Conservation (phyloP, 495 filamentous ascomycete genomes). For the Glarea lozoyensis region DNA sequence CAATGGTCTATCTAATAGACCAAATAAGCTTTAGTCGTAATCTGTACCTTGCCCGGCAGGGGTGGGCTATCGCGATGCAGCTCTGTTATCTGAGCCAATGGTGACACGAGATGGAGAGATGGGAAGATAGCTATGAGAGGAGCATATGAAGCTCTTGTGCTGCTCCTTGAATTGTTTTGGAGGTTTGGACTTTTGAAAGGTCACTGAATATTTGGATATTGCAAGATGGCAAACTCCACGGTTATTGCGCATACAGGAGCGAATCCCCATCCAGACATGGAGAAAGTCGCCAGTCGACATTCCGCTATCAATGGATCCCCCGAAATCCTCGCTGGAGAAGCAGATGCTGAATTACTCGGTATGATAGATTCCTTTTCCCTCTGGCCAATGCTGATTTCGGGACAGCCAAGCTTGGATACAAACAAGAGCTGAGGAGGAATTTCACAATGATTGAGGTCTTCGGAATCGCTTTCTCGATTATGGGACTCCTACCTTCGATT, state of each 20-base stretch:
- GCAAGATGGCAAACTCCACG: too few relatives aligned
- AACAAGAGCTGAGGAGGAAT: constrained; percentile 58
- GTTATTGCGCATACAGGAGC: constrained; percentile 6
- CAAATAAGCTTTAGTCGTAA: too few relatives aligned
- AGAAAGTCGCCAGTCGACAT: constrained; percentile 12
- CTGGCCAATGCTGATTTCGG: constrained; percentile 1
- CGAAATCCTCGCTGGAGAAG: constrained; percentile 19
- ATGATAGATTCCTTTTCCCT: neutral
- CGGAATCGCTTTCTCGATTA: constrained; percentile 65
- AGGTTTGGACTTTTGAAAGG: too few relatives aligned
- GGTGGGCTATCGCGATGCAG: too few relatives aligned
- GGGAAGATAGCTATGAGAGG: too few relatives aligned
- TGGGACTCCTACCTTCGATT: constrained; percentile 65
- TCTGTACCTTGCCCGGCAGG: too few relatives aligned
- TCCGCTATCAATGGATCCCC: constrained; percentile 6
- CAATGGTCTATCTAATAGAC: too few relatives aligned
- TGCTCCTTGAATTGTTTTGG: too few relatives aligned
- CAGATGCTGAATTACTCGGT: constrained; percentile 25
- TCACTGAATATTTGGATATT: too few relatives aligned
- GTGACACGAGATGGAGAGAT: too few relatives aligned
- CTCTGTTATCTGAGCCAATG: too few relatives aligned
- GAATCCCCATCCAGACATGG: constrained; percentile 6
- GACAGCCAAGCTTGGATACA: constrained; percentile 56
- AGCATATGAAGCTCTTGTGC: too few relatives aligned
- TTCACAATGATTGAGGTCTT: constrained; percentile 61